Evolutionary conservation across 768 basidiomycete species (phyloP), one percentile per base, ranked within the genome.

Genomic region (Rhizopogon rudus): DNA sequence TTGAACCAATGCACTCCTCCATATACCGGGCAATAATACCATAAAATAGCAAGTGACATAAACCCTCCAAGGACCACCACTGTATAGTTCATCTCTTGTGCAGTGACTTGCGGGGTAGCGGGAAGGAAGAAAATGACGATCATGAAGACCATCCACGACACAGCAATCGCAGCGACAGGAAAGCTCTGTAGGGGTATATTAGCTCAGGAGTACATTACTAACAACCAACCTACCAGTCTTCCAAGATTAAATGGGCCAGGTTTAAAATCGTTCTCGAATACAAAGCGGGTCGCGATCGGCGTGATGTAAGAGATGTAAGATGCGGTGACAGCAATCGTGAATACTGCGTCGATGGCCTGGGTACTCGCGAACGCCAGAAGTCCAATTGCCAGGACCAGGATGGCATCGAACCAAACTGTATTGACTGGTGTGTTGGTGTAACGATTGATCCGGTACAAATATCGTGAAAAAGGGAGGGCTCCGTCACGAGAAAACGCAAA

Each of bases 401-500:
- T 55, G 2, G 77, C 80, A n/a, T 75, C 73, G 54, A 79, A 80
- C 68, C 80, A 75, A 6, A 85, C 84, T 0, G 79, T 77, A 59
- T 81, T 75, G 10, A 85, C 75, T 0, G 85, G 85, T 0, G 84
- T 82, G 22, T 73, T 68, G 1, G 81, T 82, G 53, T 63, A 70
- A 0, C 54, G 49, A 63, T 83, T 84, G 69, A 90, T 78, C 35
- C 77, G 73, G 63, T 84, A 85, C 2, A 88, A 69, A 72, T 75
- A 81, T 8, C 68, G 59, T 0, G 87, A 88, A 59, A 88, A 80
- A 0, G 86, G 87, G 3, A 88, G 76, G 0, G 81, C 85, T 17
- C 77, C 78, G 62, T 90, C 87, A 1, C 87, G 78, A 25, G 83
- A 78, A 66, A 88, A 87, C 1, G 86, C 86, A 61, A 87, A 88